A percentile compares a stretch with the other conserved stretches of the same genome.
Evolutionary conservation across 345 rosid species (phyloP).

Genomic region (Pistacia atlantica): DNA sequence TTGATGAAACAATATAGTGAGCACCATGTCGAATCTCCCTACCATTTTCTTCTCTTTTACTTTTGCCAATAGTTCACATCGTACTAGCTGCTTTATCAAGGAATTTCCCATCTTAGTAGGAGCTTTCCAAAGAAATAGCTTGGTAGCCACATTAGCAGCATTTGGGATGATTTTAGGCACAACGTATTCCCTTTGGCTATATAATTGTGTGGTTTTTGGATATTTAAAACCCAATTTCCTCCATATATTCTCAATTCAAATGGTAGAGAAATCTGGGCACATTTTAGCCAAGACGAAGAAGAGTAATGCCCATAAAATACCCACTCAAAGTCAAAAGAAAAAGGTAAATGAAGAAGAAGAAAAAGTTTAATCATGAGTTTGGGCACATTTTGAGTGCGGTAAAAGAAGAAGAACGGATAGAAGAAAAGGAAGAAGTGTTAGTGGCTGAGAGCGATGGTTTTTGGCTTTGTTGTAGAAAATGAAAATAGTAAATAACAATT

Average conservation of each 20-base stretch:
- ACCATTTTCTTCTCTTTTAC: conserved; percentile 19
- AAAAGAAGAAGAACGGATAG: too few relatives aligned
- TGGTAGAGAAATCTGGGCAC: background rate
- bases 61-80: conserved; percentile 15
- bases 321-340: too few relatives aligned
- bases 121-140: conserved; percentile 25
- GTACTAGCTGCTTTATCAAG: conserved; percentile 18
- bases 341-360: too few relatives aligned
- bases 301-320: too few relatives aligned
- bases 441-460: too few relatives aligned
- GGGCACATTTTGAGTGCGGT: too few relatives aligned
- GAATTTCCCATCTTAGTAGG: conserved; percentile 22
- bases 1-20: too few relatives aligned
- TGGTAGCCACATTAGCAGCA: conserved; percentile 21
- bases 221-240: conserved; percentile 11
- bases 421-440: too few relatives aligned
- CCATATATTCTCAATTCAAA: background rate
- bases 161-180: conserved; percentile 21
- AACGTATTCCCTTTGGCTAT: conserved; percentile 21
- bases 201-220: conserved; percentile 20
- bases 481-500: too few relatives aligned
- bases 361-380: too few relatives aligned
- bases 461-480: too few relatives aligned
- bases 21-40: background rate
- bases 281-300: too few relatives aligned